Evolutionary conservation across 495 filamentous ascomycete genomes (phyloP).

Genomic region (Trichoderma asperelloides): DNA sequence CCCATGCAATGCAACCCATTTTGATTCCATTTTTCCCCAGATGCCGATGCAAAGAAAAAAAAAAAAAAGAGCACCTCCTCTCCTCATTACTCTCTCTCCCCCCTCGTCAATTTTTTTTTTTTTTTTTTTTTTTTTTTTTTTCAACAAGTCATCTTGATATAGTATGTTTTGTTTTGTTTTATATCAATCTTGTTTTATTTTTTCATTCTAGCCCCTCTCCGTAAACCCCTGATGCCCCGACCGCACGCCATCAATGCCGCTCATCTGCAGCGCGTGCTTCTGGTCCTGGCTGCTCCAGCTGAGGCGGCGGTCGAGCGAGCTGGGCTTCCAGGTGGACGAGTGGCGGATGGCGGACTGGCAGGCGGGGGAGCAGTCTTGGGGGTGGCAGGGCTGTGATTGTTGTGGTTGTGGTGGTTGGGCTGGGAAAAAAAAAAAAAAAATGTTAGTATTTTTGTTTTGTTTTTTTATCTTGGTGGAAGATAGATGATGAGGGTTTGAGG

Average conservation of each 20-base stretch:
- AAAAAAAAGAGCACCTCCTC: too few relatives aligned
- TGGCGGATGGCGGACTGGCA: conserved; percentile 27
- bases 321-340: conserved; percentile 35
- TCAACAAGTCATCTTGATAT: too few relatives aligned
- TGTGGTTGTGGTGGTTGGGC: not conserved
- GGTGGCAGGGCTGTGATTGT: not conserved
- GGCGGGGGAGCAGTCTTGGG: conserved; percentile 14
- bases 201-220: not conserved
- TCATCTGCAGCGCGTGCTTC: conserved; percentile 33
- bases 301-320: conserved; percentile 27
- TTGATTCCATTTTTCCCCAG: not conserved
- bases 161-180: not conserved
- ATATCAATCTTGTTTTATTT: not conserved
- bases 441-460: not conserved
- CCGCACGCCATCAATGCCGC: conserved; percentile 15
- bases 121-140: not conserved
- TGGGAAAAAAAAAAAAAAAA: not conserved
- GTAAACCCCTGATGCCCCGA: conserved; percentile 23
- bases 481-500: not conserved
- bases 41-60: not conserved
- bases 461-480: too few relatives aligned
- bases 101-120: not conserved
- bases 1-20: not conserved
- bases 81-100: not conserved
- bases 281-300: conserved; percentile 40